Evolutionary conservation across 2,329 filamentous ascomycete species (phyloP).

Genomic region (Pestalotiopsis sp.): DNA sequence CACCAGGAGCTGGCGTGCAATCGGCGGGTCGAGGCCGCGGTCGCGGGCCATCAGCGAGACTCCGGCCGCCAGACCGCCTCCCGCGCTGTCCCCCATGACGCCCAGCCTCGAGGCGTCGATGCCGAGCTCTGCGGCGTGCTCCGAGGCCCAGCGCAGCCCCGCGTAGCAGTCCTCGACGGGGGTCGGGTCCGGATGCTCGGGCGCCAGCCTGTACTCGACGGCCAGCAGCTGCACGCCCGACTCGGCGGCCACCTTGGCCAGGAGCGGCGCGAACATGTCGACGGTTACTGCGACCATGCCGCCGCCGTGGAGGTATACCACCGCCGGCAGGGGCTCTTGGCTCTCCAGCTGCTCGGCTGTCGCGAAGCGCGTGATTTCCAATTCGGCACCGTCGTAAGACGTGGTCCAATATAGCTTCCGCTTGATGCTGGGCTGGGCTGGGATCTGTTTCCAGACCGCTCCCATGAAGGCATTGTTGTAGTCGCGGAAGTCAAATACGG

Average conservation of each 20-base stretch:
- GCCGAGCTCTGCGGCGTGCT: constrained; percentile 30
- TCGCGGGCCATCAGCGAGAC: constrained; percentile 46
- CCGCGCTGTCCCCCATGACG: constrained; percentile 55
- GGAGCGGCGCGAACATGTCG: constrained; percentile 24
- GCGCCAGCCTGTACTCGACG: constrained; percentile 45
- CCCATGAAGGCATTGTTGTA: constrained; percentile 20
- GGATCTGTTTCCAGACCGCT: constrained; percentile 14
- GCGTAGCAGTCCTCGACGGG: constrained; percentile 40
- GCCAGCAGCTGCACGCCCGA: constrained; percentile 38
- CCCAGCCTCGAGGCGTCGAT: constrained; percentile 48
- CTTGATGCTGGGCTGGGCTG: constrained; percentile 18
- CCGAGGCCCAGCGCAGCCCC: constrained; percentile 27
- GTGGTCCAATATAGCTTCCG: constrained; percentile 16
- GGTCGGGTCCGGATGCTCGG: constrained; percentile 39
- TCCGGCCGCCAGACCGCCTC: constrained; percentile 54
- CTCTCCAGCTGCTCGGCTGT: constrained; percentile 18
- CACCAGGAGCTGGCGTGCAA: constrained; percentile 33
- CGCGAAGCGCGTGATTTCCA: constrained; percentile 21
- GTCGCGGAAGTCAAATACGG: constrained; percentile 18
- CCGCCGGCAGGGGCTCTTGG: constrained; percentile 23
- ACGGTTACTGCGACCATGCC: constrained; percentile 38
- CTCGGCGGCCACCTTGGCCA: constrained; percentile 27
- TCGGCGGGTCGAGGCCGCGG: constrained; percentile 24
- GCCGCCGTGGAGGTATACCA: constrained; percentile 43
- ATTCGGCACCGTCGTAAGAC: constrained; percentile 20